These are phyloP conservation scores for Pseudoturritis turrita DNA, from an alignment of 345 rosid genomes.

Conservation along the genomic window DNA sequence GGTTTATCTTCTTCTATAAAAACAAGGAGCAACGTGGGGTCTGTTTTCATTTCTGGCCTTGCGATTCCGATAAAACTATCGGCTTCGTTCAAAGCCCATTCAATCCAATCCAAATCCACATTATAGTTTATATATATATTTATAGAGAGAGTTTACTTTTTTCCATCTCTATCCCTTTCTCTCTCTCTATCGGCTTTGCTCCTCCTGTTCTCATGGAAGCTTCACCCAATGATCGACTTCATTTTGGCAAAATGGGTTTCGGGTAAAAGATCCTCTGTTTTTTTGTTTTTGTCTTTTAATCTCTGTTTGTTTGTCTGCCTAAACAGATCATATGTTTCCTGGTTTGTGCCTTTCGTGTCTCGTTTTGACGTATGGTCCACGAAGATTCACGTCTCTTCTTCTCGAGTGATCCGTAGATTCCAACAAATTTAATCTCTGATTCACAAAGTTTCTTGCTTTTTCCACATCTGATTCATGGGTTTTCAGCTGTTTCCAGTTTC, in stretches of 20 bases:
- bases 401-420: background rate
- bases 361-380: background rate
- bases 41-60: constrained; percentile 24
- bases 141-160: background rate
- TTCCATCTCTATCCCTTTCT: background rate
- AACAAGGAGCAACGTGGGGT: constrained; percentile 24
- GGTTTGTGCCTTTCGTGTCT: background rate
- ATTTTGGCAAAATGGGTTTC: constrained; percentile 89
- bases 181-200: constrained; percentile 2
- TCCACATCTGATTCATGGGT: background rate
- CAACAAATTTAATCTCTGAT: background rate
- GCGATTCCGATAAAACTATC: constrained; percentile 24
- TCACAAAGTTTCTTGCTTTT: background rate
- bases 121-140: background rate
- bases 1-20: constrained; percentile 24
- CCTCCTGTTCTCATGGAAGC: constrained; percentile 62
- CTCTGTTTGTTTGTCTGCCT: background rate
- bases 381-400: background rate
- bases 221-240: constrained; percentile 62
- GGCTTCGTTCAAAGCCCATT: constrained; percentile 3
- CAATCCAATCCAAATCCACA: constrained; percentile 10
- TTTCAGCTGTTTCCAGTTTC: background rate
- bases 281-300: background rate
- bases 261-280: constrained; percentile 48
- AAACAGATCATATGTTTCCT: constrained; percentile 14